Percentiles rank a stretch among this genome's conserved stretches.
These are phyloP conservation scores for Choricystis sp. DNA, from an alignment of 139 green algal genomes.

Conservation along the genomic window DNA sequence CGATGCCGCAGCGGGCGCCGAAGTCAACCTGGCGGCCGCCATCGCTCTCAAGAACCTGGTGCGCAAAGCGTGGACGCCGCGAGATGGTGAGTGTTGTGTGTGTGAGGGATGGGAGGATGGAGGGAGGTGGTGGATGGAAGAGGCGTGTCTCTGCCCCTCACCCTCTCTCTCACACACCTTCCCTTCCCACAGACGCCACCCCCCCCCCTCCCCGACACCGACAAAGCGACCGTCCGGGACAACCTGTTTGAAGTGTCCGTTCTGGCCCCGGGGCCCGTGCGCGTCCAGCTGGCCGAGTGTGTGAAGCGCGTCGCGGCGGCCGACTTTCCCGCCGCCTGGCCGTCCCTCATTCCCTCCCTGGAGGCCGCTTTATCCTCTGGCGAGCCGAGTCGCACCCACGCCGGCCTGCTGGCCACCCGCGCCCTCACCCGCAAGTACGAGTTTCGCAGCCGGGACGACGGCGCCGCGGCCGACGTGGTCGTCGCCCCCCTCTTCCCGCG, in stretches of 20 bases:
- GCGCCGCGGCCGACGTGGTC: constrained; percentile 23
- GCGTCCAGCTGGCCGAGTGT: constrained; percentile 71
- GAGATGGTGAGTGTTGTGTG: background rate
- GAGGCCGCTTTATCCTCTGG: constrained; percentile 23
- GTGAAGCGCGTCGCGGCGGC: constrained; percentile 56
- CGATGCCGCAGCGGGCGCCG: constrained; percentile 33
- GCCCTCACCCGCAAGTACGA: constrained; percentile 90
- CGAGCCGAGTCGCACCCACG: constrained; percentile 58
- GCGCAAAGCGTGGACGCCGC: constrained; percentile 50
- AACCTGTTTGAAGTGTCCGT: constrained; percentile 38
- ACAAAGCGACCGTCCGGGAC: constrained; percentile 57
- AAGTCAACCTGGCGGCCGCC: constrained; percentile 66
- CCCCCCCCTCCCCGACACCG: no score
- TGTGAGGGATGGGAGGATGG: no score
- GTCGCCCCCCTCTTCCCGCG: constrained; percentile 53
- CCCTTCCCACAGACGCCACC: no score
- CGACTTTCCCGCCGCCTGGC: constrained; percentile 82
- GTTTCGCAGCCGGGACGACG: constrained; percentile 72
- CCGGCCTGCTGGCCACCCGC: constrained; percentile 60
- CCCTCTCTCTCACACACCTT: no score
- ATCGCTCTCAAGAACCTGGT: constrained; percentile 93
- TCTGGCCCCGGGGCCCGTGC: constrained; percentile 30
- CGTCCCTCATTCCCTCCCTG: constrained; percentile 45
- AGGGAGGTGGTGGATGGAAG: no score
- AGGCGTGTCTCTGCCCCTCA: no score